Evolutionary conservation across 2,329 filamentous ascomycete species (phyloP).

Genomic region (Colletotrichum tanaceti): DNA sequence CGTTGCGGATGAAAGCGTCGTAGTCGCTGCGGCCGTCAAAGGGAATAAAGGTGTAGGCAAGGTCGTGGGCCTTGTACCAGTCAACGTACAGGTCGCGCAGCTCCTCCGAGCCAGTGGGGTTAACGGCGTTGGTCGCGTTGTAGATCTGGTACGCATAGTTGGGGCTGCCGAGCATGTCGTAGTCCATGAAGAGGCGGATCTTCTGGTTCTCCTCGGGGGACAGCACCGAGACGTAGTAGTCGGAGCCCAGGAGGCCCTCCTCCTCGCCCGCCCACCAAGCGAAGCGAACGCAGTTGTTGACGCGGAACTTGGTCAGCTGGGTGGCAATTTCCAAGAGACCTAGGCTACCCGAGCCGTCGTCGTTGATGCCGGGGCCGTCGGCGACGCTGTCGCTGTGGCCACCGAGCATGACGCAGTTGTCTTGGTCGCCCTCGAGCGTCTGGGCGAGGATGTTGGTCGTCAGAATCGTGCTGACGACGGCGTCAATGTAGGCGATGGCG

Average conservation of each 20-base stretch:
- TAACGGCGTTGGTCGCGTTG: constrained; percentile 75
- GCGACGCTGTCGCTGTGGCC: constrained; percentile 72
- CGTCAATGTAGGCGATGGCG: constrained; percentile 69
- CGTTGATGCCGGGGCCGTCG: constrained; percentile 79
- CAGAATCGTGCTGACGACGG: constrained; percentile 63
- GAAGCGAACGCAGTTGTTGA: constrained; percentile 75
- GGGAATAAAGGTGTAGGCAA: constrained; percentile 76
- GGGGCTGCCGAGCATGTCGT: constrained; percentile 76
- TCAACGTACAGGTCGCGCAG: constrained; percentile 75
- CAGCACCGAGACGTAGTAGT: constrained; percentile 68
- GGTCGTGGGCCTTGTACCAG: constrained; percentile 71
- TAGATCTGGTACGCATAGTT: constrained; percentile 78
- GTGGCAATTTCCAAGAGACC: constrained; percentile 72
- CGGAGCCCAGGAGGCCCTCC: constrained; percentile 73
- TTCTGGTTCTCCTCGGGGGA: constrained; percentile 68
- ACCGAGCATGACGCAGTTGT: constrained; percentile 75
- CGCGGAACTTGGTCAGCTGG: constrained; percentile 66
- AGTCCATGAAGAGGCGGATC: constrained; percentile 76
- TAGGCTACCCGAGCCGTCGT: constrained; percentile 77
- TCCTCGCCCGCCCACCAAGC: constrained; percentile 77
- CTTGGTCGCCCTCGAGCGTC: constrained; percentile 67
- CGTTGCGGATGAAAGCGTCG: constrained; percentile 77
- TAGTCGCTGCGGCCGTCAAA: constrained; percentile 87
- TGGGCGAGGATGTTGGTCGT: constrained; percentile 74
- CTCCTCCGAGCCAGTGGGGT: constrained; percentile 77